Base-by-base conservation (phyloP, 768 basidiomycete species). In the Antrodiella citrinella region DNA sequence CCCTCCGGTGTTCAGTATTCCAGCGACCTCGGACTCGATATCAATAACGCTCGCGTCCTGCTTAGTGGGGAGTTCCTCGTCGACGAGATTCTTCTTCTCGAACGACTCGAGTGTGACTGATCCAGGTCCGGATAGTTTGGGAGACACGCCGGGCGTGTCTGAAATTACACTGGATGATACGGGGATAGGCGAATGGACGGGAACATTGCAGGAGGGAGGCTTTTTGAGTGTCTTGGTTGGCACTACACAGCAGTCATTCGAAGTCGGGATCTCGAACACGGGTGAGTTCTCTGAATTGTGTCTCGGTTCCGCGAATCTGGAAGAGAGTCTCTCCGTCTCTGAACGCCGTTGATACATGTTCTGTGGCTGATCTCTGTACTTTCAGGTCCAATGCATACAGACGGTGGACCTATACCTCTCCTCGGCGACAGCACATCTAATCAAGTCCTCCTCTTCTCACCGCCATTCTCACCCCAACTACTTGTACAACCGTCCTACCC, bases 381-480 rank as follows among this genome's bases (percentile, higher is more conserved):
- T 10, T 7, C 44, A 82, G 81, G 55, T 10, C 71, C 78, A 15
- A 65, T 82, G 44, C 82, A 83, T 56, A 59, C 72, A 51, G 50
- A 65, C 4, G 58, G 77, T 10, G 50, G 64, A 15, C 56, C 57
- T 9, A 58, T 74, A 0, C 86, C 86, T 1, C 64, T 85, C 4
- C 66, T 90, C 1, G 86, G 84, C 2, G 89, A 91, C 62, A 81
- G 85, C 1, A 86, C 87, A 1, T 67, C 81, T 4, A 86, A 81
- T 46, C 80, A 86, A 60, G 86, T 79, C 0, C 64, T 91, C 23
- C 58, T 91, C 10, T 88, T 86, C 64, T 91, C 89, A 0, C 76
- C 78, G 5, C 65, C 76, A 0, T 81, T 64, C 51, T 58, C 81
- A 52, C 56, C 67, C 4, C 52, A 69, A 10, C 52, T 59, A 1